A percentile compares a stretch with the other conserved stretches of the same genome.
phyloP scores from a whole-genome alignment of 495 filamentous ascomycete species.

The Penicillium psychrofluorescens region DNA sequence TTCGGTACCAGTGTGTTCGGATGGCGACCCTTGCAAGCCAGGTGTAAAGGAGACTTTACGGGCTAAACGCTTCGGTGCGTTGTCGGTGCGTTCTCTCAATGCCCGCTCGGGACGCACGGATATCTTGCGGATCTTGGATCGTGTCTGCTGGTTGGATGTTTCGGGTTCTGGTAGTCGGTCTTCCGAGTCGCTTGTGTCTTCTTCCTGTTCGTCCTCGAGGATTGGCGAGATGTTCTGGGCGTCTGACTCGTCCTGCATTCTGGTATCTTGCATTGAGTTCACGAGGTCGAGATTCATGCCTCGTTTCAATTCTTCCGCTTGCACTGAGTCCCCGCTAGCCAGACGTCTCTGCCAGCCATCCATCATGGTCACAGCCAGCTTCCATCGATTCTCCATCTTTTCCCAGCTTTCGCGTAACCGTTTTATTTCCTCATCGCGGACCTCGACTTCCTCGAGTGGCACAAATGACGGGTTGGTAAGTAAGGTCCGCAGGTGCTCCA shows the following conservation, averaged over 20 bases:
- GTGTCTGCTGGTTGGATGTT: conserved; percentile 3
- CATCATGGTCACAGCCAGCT: conserved; percentile 82
- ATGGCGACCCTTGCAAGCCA: conserved; percentile 30
- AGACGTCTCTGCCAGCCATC: conserved; percentile 87
- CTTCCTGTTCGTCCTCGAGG: conserved; percentile 43
- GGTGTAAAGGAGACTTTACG: conserved; percentile 40
- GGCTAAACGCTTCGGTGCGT: conserved; percentile 24
- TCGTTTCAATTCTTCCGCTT: conserved; percentile 74
- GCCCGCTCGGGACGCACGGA: conserved; percentile 24
- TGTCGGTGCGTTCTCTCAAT: conserved; percentile 38
- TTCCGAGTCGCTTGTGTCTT: conserved; percentile 25
- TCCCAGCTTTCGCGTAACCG: conserved; percentile 78
- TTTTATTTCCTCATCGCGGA: conserved; percentile 83
- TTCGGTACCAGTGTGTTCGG: conserved; percentile 8
- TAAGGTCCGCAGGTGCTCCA: conserved; percentile 72
- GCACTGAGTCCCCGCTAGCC: conserved; percentile 68
- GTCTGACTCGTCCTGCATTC: conserved; percentile 24
- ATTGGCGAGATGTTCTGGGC: conserved; percentile 42
- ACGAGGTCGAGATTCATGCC: conserved; percentile 61
- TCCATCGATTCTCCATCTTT: conserved; percentile 85
- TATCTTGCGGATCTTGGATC: conserved; percentile 16
- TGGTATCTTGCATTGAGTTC: conserved; percentile 38
- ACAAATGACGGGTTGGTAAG: conserved; percentile 95
- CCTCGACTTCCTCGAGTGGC: conserved; percentile 86
- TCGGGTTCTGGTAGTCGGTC: conserved; percentile 24